Percentiles rank a stretch among this genome's conserved stretches.
Conservation (phyloP, 2,329 filamentous ascomycete species). For the Aureobasidium leucospermi region DNA sequence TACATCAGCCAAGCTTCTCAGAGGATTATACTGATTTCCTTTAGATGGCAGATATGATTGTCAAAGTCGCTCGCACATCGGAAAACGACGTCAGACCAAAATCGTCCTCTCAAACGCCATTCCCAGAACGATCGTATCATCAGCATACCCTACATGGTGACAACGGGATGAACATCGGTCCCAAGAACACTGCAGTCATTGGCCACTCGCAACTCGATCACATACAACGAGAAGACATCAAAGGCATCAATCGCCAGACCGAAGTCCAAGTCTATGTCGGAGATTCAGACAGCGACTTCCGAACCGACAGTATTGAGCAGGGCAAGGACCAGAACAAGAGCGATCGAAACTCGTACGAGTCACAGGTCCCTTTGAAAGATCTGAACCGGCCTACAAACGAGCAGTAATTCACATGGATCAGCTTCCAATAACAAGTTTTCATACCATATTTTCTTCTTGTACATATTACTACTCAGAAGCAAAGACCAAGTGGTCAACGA, state of each 20-base stretch:
- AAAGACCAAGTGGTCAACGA: too few species aligned
- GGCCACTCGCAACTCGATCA: neutral
- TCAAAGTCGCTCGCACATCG: conserved; percentile 26
- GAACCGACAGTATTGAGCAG: neutral
- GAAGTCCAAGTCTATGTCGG: conserved; percentile 5
- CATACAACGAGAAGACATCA: neutral
- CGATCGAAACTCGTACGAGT: neutral
- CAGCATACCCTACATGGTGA: neutral
- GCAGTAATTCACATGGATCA: neutral
- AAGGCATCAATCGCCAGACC: conserved; percentile 1
- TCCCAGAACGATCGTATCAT: neutral
- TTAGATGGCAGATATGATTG: conserved; percentile 36
- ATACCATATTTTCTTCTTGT: neutral
- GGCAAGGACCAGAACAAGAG: neutral
- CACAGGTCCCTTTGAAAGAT: conserved; percentile 1
- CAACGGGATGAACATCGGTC: neutral
- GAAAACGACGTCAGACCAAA: conserved; percentile 2
- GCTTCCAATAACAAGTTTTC: too few species aligned
- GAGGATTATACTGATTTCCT: neutral
- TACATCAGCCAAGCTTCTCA: neutral
- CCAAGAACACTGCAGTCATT: neutral
- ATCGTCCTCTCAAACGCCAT: neutral
- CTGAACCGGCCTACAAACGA: neutral
- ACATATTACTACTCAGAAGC: neutral
- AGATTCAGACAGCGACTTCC: conserved; percentile 3